Conservation (phyloP, 345 rosid species). For the Carallia brachiata region DNA sequence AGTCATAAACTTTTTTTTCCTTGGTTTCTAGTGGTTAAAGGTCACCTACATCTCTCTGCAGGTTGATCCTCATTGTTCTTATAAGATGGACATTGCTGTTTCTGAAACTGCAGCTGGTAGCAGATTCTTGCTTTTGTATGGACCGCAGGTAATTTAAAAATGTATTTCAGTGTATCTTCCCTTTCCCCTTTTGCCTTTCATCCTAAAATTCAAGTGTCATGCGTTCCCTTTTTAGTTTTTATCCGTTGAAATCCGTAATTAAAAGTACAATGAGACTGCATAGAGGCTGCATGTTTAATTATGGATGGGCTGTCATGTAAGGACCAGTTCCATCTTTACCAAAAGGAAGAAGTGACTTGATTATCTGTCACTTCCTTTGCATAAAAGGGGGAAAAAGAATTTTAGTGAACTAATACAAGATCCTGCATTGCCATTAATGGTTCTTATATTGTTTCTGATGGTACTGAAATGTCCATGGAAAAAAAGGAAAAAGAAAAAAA, state of each 20-base stretch:
- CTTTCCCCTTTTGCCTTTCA: background rate
- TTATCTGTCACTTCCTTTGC: too few species aligned
- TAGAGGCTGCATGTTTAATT: too few species aligned
- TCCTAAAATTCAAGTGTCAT: background rate
- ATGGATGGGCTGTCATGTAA: too few species aligned
- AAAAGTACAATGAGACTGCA: too few species aligned
- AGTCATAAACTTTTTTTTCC: background rate
- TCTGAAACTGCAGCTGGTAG: constrained; percentile 68
- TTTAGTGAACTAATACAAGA: too few species aligned
- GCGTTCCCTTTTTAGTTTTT: background rate
- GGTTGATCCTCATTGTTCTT: constrained; percentile 99
- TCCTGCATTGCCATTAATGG: too few species aligned
- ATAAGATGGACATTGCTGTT: constrained; percentile 57
- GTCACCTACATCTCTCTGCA: constrained; percentile 31
- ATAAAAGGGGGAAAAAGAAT: too few species aligned
- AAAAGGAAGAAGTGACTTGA: background rate
- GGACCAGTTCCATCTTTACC: background rate
- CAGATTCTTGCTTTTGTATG: constrained; percentile 74
- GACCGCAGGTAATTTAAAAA: constrained; percentile 54
- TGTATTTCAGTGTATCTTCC: background rate
- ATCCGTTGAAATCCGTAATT: background rate
- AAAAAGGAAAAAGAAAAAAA: background rate
- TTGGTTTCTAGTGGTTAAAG: constrained; percentile 5
- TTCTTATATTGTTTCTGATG: background rate
- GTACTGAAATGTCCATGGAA: background rate